Conservation (phyloP, 257 asterid species). For the Plantago ovata region DNA sequence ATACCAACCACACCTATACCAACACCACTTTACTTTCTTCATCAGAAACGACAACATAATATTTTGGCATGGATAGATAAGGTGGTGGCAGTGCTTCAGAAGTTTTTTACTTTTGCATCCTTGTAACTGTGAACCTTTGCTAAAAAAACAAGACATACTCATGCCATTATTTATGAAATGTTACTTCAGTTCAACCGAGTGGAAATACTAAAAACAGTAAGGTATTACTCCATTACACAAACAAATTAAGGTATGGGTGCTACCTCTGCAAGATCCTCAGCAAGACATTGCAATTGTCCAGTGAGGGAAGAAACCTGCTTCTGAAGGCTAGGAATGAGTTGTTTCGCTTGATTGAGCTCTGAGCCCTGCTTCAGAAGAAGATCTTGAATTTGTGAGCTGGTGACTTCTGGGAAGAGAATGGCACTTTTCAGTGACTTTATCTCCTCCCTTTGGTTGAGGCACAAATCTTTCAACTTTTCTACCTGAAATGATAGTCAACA, state of each 20-base stretch:
- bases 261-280: constrained; percentile 94
- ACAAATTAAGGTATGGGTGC: background rate
- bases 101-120: background rate
- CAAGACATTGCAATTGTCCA: constrained; percentile 76
- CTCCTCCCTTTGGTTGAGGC: constrained; percentile 97
- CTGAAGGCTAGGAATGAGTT: constrained; percentile 83
- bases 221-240: background rate
- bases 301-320: constrained; percentile 91
- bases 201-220: no score
- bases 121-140: background rate
- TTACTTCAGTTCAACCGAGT: no score
- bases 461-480: constrained; percentile 88
- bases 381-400: constrained; percentile 59
- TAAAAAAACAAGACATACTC: background rate
- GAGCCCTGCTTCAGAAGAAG: constrained; percentile 68
- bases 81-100: background rate
- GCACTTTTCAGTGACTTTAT: constrained; percentile 73
- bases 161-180: background rate
- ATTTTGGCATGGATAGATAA: no score
- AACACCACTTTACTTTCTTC: no score
- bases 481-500: constrained; percentile 42
- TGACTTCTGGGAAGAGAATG: constrained; percentile 72
- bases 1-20: no score
- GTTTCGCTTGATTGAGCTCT: constrained; percentile 81
- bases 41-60: no score